Percentiles rank a stretch among this genome's conserved stretches.
Conservation (phyloP, 495 filamentous ascomycete species). For the Hyphodiscus hymeniophilus region DNA sequence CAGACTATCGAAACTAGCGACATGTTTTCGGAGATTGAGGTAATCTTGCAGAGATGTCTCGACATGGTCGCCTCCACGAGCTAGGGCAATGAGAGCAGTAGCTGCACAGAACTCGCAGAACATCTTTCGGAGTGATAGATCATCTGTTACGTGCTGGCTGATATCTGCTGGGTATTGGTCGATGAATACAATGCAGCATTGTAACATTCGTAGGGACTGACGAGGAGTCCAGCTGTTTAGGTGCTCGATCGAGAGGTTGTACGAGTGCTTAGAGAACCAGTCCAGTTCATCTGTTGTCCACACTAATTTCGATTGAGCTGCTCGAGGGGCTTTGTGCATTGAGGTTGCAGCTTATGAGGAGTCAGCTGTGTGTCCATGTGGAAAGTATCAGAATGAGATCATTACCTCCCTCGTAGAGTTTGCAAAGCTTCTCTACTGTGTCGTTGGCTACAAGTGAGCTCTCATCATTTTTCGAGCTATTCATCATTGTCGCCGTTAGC, state of each 20-base stretch:
- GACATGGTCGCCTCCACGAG: slow-evolving; percentile 54
- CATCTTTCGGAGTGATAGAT: slow-evolving; percentile 49
- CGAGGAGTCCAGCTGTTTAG: slow-evolving; percentile 45
- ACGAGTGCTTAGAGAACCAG: slow-evolving; percentile 75
- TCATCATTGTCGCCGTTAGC: slow-evolving; percentile 47
- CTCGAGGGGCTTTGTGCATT: slow-evolving; percentile 33
- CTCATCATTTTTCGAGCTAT: slow-evolving; percentile 23
- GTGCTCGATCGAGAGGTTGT: slow-evolving; percentile 61
- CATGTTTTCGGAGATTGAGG: slow-evolving; percentile 44
- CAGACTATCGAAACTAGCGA: slow-evolving; percentile 48
- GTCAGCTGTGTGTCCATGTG: neutral
- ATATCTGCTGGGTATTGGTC: slow-evolving; percentile 46
- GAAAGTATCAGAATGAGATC: slow-evolving; percentile 1
- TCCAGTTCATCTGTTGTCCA: slow-evolving; percentile 59
- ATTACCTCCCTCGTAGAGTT: slow-evolving; percentile 54
- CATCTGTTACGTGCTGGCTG: slow-evolving; percentile 29
- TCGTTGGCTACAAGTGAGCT: slow-evolving; percentile 11
- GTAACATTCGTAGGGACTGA: slow-evolving; percentile 46
- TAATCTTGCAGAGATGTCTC: slow-evolving; percentile 55
- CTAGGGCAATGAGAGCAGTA: slow-evolving; percentile 50
- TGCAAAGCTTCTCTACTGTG: slow-evolving; percentile 45
- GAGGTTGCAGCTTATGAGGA: slow-evolving; percentile 33
- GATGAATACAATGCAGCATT: slow-evolving; percentile 53
- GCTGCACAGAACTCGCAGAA: slow-evolving; percentile 63
- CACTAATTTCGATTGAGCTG: slow-evolving; percentile 25